A percentile compares a stretch with the other conserved stretches of the same genome.
Conservation (phyloP, 1,284 basidiomycete species). For the Gymnopus androsaceus region DNA sequence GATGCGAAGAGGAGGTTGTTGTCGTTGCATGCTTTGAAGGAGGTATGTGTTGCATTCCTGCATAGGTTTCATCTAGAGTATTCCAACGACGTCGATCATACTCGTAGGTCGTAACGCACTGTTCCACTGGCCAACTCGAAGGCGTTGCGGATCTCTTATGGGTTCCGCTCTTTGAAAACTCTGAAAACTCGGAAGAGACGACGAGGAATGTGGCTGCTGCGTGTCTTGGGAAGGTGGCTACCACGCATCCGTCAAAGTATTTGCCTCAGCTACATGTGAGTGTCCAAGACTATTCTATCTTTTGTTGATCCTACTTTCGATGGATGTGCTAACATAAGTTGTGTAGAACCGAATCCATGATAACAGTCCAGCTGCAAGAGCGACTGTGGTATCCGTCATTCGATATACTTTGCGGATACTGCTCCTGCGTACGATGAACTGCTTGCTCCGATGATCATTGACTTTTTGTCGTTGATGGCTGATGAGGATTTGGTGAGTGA, state of each 20-base stretch:
- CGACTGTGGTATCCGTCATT: constrained; percentile 91
- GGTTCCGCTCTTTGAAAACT: constrained; percentile 87
- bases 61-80: not conserved
- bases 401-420: constrained; percentile 92
- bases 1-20: constrained; percentile 81
- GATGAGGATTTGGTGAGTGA: constrained; percentile 81
- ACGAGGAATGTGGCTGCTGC: constrained; percentile 94
- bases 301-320: no score
- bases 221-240: constrained; percentile 93
- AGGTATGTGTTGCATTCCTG: constrained; percentile 52
- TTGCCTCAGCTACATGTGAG: constrained; percentile 88
- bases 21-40: constrained; percentile 91
- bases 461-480: constrained; percentile 87
- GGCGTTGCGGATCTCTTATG: constrained; percentile 86
- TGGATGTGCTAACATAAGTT: no score
- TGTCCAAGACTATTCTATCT: no score
- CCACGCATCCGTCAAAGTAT: constrained; percentile 86
- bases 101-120: constrained; percentile 84
- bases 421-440: constrained; percentile 85
- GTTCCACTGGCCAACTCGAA: constrained; percentile 80
- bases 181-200: constrained; percentile 84
- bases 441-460: constrained; percentile 82
- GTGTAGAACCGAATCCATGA: constrained; percentile 73
- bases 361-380: constrained; percentile 71
- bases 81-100: not conserved